A percentile compares a stretch with the other conserved stretches of the same genome.
phyloP scores from a whole-genome alignment of 2,329 filamentous ascomycete species.

The Fusarium haematococcum region DNA sequence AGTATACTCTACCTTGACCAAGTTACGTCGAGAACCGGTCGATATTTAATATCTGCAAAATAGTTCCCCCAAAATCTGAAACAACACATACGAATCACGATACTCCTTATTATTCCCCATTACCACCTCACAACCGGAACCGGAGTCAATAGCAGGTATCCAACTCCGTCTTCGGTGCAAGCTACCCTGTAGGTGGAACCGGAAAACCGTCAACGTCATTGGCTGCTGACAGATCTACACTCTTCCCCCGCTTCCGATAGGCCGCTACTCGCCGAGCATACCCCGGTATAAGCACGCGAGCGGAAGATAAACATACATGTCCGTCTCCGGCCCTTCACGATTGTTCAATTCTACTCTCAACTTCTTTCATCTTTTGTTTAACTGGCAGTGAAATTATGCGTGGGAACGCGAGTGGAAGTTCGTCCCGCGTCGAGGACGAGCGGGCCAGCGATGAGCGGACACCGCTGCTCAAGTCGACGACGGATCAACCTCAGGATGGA shows the following conservation, averaged over 20 bases:
- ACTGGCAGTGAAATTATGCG: slow-evolving; percentile 24
- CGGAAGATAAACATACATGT: neutral
- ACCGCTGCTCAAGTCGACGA: slow-evolving; percentile 42
- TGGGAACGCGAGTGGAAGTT: slow-evolving; percentile 24
- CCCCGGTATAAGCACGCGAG: neutral
- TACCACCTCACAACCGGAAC: neutral
- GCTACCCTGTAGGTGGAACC: slow-evolving; percentile 9
- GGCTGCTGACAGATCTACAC: slow-evolving; percentile 10
- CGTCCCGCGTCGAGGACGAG: slow-evolving; percentile 24
- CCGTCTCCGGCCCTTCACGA: neutral
- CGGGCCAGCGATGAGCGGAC: slow-evolving; percentile 39
- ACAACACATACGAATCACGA: neutral
- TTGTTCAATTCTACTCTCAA: neutral
- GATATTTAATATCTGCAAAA: neutral
- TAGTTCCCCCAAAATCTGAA: neutral
- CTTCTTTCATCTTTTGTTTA: neutral
- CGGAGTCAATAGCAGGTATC: neutral
- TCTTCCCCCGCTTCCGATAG: slow-evolving; percentile 7
- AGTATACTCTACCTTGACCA: neutral
- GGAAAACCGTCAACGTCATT: slow-evolving; percentile 18
- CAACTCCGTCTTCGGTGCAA: slow-evolving; percentile 9
- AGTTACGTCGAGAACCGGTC: neutral
- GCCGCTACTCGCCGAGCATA: slow-evolving; percentile 16
- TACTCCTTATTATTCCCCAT: neutral
- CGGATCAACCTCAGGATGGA: slow-evolving; percentile 13